These are phyloP conservation scores for Penicillium simplicissimum DNA, from an alignment of 495 filamentous ascomycete genomes.

Conservation along the genomic window DNA sequence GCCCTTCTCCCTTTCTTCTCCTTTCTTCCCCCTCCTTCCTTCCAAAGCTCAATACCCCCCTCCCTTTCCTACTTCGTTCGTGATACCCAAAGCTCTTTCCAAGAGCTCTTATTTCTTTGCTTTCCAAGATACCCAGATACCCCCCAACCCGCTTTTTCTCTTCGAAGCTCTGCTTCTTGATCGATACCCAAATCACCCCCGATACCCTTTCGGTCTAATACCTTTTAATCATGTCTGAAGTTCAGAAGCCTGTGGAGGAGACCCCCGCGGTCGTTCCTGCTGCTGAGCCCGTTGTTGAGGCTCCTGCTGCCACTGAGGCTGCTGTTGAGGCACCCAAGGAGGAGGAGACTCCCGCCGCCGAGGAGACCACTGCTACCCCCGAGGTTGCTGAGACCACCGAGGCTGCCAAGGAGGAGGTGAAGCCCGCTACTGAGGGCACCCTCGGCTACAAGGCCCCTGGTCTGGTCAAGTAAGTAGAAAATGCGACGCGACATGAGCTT, in stretches of 20 bases:
- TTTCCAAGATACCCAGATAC: slow-evolving; percentile 43
- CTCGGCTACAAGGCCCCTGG: slow-evolving; percentile 87
- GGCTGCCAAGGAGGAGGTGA: slow-evolving; percentile 48
- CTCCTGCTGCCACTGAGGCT: slow-evolving; percentile 38
- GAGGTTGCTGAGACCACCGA: slow-evolving; percentile 42
- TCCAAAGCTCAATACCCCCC: slow-evolving; percentile 28
- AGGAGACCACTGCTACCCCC: slow-evolving; percentile 39
- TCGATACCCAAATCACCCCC: slow-evolving; percentile 31
- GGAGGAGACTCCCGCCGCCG: slow-evolving; percentile 33
- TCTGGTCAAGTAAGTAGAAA: slow-evolving; percentile 78
- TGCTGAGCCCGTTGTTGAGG: slow-evolving; percentile 38
- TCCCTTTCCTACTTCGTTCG: slow-evolving; percentile 38
- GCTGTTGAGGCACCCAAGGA: slow-evolving; percentile 40
- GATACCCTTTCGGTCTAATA: slow-evolving; percentile 28
- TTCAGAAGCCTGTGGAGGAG: slow-evolving; percentile 52
- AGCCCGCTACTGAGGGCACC: slow-evolving; percentile 63
- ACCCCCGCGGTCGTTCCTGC: slow-evolving; percentile 43
- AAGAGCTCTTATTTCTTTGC: slow-evolving; percentile 44
- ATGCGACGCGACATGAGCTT: slow-evolving; percentile 8
- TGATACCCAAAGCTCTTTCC: slow-evolving; percentile 50
- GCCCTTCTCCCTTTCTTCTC: slow-evolving; percentile 34
- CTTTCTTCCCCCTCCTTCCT: slow-evolving; percentile 28
- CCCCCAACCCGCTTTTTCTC: slow-evolving; percentile 31
- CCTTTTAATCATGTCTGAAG: slow-evolving; percentile 52
- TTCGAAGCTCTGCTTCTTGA: slow-evolving; percentile 39